Evolutionary conservation across 805 yeast species (phyloP).

Genomic region (Candida maris): DNA sequence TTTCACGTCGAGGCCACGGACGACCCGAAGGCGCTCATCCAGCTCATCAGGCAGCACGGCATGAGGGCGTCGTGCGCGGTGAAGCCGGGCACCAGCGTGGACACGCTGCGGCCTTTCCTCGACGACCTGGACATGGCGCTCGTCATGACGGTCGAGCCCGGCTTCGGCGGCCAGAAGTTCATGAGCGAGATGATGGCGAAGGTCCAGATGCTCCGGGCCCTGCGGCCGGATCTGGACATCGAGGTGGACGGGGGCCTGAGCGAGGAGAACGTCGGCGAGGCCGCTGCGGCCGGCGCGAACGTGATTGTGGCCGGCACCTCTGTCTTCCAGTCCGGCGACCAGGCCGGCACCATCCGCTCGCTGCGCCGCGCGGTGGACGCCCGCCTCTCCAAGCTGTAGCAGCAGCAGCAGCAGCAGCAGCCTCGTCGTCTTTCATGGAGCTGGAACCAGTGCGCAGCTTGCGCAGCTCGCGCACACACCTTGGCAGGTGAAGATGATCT

Average conservation of each 20-base stretch:
- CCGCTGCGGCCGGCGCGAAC: slow-evolving; percentile 96
- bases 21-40: slow-evolving; percentile 69
- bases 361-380: slow-evolving; percentile 59
- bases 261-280: slow-evolving; percentile 75
- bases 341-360: slow-evolving; percentile 64
- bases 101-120: slow-evolving; percentile 71
- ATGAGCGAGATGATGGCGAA: slow-evolving; percentile 97
- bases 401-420: not conserved
- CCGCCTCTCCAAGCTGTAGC: slow-evolving; percentile 1
- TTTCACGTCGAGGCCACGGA: slow-evolving; percentile 94
- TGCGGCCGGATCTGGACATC: slow-evolving; percentile 77
- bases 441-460: too few relatives aligned
- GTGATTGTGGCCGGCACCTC: slow-evolving; percentile 98
- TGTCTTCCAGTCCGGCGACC: slow-evolving; percentile 80
- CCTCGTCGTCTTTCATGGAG: not conserved
- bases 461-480: too few relatives aligned
- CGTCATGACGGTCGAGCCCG: slow-evolving; percentile 99
- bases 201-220: slow-evolving; percentile 70
- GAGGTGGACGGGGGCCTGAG: slow-evolving; percentile 98
- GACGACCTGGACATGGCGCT: slow-evolving; percentile 86
- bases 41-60: slow-evolving; percentile 72
- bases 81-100: slow-evolving; percentile 91
- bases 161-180: slow-evolving; percentile 98
- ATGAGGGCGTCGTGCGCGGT: slow-evolving; percentile 93
- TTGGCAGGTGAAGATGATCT: too few relatives aligned